These are phyloP conservation scores for Protomyces macrosporus DNA, from an alignment of 1,139 yeast genomes.

Conservation along the genomic window DNA sequence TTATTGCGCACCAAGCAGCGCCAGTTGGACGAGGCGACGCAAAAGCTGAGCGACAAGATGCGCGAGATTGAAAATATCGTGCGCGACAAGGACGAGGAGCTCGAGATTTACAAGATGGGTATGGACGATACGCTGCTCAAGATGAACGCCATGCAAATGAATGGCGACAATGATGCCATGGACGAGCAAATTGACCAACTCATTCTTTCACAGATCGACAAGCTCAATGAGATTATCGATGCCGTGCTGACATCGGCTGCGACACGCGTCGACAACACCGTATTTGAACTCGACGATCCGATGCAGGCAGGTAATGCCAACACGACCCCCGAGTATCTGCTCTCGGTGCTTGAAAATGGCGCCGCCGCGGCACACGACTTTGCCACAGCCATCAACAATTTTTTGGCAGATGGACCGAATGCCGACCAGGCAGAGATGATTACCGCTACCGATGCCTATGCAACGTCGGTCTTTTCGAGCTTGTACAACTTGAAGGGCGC, in stretches of 20 bases:
- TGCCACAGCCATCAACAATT: conserved; percentile 70
- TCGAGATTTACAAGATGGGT: conserved; percentile 50
- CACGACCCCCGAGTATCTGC: conserved; percentile 66
- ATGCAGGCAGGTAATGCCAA: conserved; percentile 80
- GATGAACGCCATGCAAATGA: conserved; percentile 47
- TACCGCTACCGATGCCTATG: conserved; percentile 60
- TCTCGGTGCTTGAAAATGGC: conserved; percentile 66
- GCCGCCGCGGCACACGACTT: conserved; percentile 73
- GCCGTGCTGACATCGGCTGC: conserved; percentile 66
- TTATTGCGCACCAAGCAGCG: conserved; percentile 41
- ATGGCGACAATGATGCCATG: conserved; percentile 51
- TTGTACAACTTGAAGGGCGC: conserved; percentile 68
- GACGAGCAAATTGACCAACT: conserved; percentile 58
- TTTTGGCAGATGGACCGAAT: conserved; percentile 68
- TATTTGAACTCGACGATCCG: conserved; percentile 68
- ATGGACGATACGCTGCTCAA: conserved; percentile 68
- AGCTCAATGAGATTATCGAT: conserved; percentile 60
- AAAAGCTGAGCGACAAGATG: conserved; percentile 35
- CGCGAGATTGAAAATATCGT: conserved; percentile 48
- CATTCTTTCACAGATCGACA: conserved; percentile 48
- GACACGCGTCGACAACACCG: conserved; percentile 65
- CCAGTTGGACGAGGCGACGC: conserved; percentile 37
- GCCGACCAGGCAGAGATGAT: conserved; percentile 68
- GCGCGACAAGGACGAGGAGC: conserved; percentile 68
- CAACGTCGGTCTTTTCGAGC: conserved; percentile 61